A percentile compares a stretch with the other conserved stretches of the same genome.
phyloP scores from a whole-genome alignment of 139 green algal genomes.

The Chlorella sp. region DNA sequence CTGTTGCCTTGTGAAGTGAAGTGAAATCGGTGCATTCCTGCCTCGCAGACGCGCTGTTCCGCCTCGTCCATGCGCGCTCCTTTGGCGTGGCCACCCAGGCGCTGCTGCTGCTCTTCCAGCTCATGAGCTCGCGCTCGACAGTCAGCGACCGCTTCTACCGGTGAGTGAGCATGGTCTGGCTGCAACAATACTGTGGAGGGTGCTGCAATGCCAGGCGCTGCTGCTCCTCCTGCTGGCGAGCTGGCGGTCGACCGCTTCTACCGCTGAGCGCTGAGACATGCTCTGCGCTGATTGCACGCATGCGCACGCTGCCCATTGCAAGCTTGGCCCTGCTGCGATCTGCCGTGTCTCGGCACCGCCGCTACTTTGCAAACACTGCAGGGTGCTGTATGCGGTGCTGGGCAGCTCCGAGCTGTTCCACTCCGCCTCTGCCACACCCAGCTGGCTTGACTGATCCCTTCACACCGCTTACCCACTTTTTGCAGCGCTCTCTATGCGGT shows the following conservation, averaged over 20 bases:
- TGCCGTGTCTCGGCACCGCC: too few relatives aligned
- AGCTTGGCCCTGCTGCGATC: too few relatives aligned
- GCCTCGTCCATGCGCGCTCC: constrained; percentile 83
- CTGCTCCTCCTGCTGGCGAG: neutral
- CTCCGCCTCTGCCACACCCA: neutral
- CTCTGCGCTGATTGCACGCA: too few relatives aligned
- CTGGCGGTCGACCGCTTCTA: neutral
- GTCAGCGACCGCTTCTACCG: constrained; percentile 89
- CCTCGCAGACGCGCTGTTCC: constrained; percentile 81
- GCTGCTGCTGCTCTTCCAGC: constrained; percentile 91
- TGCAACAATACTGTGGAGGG: too few relatives aligned
- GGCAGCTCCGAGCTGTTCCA: too few relatives aligned
- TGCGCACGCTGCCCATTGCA: too few relatives aligned
- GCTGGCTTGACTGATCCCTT: neutral
- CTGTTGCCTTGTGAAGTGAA: neutral
- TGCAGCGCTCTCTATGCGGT: constrained; percentile 84
- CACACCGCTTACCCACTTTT: neutral
- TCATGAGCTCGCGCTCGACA: constrained; percentile 66
- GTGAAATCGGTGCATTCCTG: neutral
- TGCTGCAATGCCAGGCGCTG: too few relatives aligned
- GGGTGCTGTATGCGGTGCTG: neutral
- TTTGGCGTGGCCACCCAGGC: constrained; percentile 88
- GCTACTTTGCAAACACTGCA: too few relatives aligned
- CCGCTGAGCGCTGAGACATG: too few relatives aligned
- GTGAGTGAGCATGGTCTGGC: neutral